Conservation (phyloP, 2,329 filamentous ascomycete genomes). For the Chrysoporthe cubensis region DNA sequence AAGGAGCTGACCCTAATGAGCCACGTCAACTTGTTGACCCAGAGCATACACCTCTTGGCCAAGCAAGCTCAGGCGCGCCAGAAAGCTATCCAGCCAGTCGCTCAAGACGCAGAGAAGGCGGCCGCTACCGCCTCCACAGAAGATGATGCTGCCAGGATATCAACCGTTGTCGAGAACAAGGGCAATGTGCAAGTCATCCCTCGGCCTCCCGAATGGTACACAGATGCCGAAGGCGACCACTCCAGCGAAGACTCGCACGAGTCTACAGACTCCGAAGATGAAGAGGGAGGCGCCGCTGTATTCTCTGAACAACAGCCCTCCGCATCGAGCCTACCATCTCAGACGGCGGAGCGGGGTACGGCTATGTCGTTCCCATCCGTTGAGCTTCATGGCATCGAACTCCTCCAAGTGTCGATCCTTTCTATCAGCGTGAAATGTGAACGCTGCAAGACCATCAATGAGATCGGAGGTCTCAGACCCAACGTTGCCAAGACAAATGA, state of each 20-base stretch:
- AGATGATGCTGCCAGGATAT: conserved; percentile 32
- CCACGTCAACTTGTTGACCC: conserved; percentile 74
- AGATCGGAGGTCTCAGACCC: conserved; percentile 68
- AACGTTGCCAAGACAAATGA: conserved; percentile 50
- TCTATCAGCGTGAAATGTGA: conserved; percentile 77
- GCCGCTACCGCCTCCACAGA: conserved; percentile 31
- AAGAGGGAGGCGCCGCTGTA: conserved; percentile 48
- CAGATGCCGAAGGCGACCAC: conserved; percentile 50
- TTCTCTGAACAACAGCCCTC: conserved; percentile 32
- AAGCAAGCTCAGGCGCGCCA: conserved; percentile 50
- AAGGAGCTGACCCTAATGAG: conserved; percentile 68
- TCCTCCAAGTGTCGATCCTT: conserved; percentile 70
- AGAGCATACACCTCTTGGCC: conserved; percentile 71
- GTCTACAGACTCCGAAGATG: conserved; percentile 43
- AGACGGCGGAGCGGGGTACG: conserved; percentile 67
- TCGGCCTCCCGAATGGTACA: conserved; percentile 76
- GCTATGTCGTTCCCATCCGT: conserved; percentile 78
- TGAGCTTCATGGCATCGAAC: conserved; percentile 76
- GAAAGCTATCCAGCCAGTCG: conserved; percentile 27
- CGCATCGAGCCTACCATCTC: conserved; percentile 36
- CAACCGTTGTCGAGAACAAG: conserved; percentile 49
- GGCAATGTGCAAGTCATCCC: conserved; percentile 74
- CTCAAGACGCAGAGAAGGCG: conserved; percentile 29
- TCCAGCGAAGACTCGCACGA: conserved; percentile 52
- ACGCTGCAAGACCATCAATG: conserved; percentile 74